Evolutionary conservation across 208 protist genomes (phyloP), one percentile per base, ranked within the genome.

Genomic region (Phytomonas sp.): DNA sequence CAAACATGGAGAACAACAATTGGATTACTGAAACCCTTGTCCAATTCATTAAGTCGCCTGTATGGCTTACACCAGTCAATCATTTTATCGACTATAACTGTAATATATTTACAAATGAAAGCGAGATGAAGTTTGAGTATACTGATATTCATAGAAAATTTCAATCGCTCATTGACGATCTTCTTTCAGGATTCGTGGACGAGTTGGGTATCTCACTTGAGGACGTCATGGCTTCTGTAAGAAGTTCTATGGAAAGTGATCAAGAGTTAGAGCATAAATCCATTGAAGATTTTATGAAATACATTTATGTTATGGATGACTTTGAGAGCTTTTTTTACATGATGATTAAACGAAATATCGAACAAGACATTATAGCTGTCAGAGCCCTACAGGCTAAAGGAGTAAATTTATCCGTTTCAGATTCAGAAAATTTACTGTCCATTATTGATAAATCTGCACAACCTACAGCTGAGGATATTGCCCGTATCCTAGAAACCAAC

Each of bases 31-130:
- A 97, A 70, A 79, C 83, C 0, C 74, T 97, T 62, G 70, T 96
- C 14, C 88, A 94, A 74, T 97, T 95, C 63, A 80, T 88, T 0
- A 76, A 75, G 33, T 95, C 88, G 19, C 92, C 94, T 23, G 49
- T 94, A 16, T 97, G 94, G 91, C 66, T 74, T 23, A 84, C 80
- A 30, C 92, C 89, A 1, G 81, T 97, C 16, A 80, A 94, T 37
- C 84, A 92, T 73, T 98, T 97, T 80, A 76, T 97, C 31, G 94
- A 98, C 71, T 92, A 97, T 8, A 87, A 96, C 75, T 98, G 94
- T 79, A 83, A 73, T 42, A 31, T 95, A 2, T 98, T 98, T 67
- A 89, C 86, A 33, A 83, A 85, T 26, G 91, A 96, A 49, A 76
- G 73, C 4, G 93, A 96, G 65, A 94, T 96, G 85, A 94, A 91